phyloP scores from a whole-genome alignment of 805 yeast species.

The Saccharomyces paradoxus region DNA sequence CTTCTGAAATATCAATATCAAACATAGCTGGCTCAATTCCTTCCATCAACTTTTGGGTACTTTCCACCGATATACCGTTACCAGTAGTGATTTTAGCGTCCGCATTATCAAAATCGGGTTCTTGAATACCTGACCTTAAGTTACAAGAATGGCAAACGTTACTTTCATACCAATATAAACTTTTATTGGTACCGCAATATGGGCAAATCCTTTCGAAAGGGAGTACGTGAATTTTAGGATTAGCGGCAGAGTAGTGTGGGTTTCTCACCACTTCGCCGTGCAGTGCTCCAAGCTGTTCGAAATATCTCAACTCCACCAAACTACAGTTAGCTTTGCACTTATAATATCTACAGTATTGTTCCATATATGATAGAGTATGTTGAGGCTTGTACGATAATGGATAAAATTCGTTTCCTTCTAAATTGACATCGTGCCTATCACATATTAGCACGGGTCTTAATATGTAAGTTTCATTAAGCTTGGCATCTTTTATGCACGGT shows the following conservation, averaged over 20 bases:
- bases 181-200: conserved; percentile 8
- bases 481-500: not conserved
- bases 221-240: not conserved
- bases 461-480: not conserved
- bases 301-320: conserved; percentile 6
- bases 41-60: not conserved
- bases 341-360: conserved; percentile 7
- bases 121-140: conserved; percentile 1
- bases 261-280: not conserved
- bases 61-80: not conserved
- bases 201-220: conserved; percentile 8
- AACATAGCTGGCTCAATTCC: conserved; percentile 2
- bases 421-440: conserved; percentile 1
- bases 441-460: conserved; percentile 11
- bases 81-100: not conserved
- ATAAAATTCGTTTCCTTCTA: not conserved
- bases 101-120: not conserved
- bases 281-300: conserved; percentile 6
- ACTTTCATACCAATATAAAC: conserved; percentile 17
- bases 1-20: not conserved
- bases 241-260: too few species aligned
- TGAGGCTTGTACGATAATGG: not conserved
- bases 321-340: conserved; percentile 4
- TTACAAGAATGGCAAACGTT: conserved; percentile 17
- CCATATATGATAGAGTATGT: conserved; percentile 2